Evolutionary conservation across 768 basidiomycete genomes (phyloP).

Genomic region (Podaxis sp.): DNA sequence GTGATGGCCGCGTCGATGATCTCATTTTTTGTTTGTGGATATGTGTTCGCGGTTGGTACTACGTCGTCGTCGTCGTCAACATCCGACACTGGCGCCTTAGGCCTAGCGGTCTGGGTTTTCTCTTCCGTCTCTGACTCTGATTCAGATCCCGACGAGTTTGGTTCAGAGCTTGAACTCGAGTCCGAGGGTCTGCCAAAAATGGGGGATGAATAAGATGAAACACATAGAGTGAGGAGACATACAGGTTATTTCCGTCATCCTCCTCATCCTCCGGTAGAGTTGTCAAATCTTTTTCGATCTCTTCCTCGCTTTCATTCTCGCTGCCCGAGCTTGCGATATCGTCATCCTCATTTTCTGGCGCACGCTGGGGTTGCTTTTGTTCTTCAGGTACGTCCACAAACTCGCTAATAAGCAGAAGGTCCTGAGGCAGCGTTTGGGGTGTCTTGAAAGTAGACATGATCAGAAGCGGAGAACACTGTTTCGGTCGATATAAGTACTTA

Average conservation of each 20-base stretch:
- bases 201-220: slow-evolving; percentile 11
- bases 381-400: slow-evolving; percentile 46
- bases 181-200: slow-evolving; percentile 32
- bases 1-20: slow-evolving; percentile 54
- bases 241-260: slow-evolving; percentile 22
- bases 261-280: slow-evolving; percentile 38
- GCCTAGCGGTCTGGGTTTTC: slow-evolving; percentile 16
- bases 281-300: slow-evolving; percentile 65
- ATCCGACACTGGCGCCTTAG: slow-evolving; percentile 27
- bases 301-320: slow-evolving; percentile 71
- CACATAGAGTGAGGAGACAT: slow-evolving; percentile 9
- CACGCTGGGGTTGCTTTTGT: neutral
- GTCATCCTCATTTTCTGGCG: slow-evolving; percentile 32
- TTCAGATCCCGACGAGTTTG: slow-evolving; percentile 37
- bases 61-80: slow-evolving; percentile 59
- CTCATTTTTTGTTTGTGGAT: slow-evolving; percentile 73
- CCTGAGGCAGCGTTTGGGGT: slow-evolving; percentile 66
- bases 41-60: slow-evolving; percentile 36
- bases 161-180: slow-evolving; percentile 40
- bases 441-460: slow-evolving; percentile 53
- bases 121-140: slow-evolving; percentile 22
- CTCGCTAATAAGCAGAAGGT: slow-evolving; percentile 72
- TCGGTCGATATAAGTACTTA: neutral
- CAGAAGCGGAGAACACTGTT: slow-evolving; percentile 12
- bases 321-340: slow-evolving; percentile 54